Percentiles rank a stretch among this genome's conserved stretches.
These are phyloP conservation scores for Nepenthes mirabilis DNA, from an alignment of 148 eudicot genomes.

Conservation along the genomic window DNA sequence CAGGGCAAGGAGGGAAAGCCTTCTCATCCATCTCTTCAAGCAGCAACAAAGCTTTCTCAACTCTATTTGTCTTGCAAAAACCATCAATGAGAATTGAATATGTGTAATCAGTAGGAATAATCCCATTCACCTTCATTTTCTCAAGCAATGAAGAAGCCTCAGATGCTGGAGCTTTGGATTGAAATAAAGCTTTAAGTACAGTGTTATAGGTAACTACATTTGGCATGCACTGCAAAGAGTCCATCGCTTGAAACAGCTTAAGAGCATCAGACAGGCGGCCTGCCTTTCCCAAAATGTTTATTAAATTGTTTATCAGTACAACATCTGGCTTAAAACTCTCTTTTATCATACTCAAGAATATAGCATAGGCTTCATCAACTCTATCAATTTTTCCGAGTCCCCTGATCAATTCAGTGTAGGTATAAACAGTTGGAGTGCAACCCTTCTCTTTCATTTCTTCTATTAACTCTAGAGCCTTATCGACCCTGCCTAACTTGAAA, in stretches of 20 bases:
- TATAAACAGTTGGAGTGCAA: conserved; percentile 76
- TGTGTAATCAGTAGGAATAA: conserved; percentile 68
- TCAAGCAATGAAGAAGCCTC: conserved; percentile 47
- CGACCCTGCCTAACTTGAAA: conserved; percentile 51
- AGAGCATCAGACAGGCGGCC: conserved; percentile 63
- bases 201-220: conserved; percentile 94
- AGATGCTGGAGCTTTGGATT: conserved; percentile 50
- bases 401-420: conserved; percentile 80
- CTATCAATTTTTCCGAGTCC: conserved; percentile 74
- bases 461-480: conserved; percentile 52
- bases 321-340: conserved; percentile 87
- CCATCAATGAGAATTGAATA: conserved; percentile 93
- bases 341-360: conserved; percentile 51
- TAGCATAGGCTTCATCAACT: conserved; percentile 64
- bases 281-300: conserved; percentile 65
- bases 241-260: conserved; percentile 70
- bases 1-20: conserved; percentile 90
- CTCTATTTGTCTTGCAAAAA: conserved; percentile 71
- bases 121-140: conserved; percentile 61
- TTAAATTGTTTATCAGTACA: conserved; percentile 68
- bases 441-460: conserved; percentile 67
- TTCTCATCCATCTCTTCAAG: conserved; percentile 99
- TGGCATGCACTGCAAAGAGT: conserved; percentile 47
- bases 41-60: conserved; percentile 73
- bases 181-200: conserved; percentile 59